A percentile compares a stretch with the other conserved stretches of the same genome.
Evolutionary conservation across 495 filamentous ascomycete species (phyloP).

Genomic region (Xylaria sp.): DNA sequence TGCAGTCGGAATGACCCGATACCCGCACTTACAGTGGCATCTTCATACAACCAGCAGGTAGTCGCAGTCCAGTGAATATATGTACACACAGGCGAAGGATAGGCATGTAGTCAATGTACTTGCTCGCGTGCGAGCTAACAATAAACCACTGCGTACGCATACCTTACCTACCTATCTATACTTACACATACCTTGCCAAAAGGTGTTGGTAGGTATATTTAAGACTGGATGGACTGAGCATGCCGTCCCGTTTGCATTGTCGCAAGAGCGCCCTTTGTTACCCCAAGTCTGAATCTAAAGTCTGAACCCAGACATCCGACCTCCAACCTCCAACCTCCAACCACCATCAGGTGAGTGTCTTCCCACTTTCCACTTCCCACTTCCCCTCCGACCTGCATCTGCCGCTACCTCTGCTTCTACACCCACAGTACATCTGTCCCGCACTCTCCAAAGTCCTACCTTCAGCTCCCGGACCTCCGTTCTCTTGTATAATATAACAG

Average conservation of each 20-base stretch:
- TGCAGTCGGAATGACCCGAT: neutral
- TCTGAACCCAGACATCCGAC: neutral
- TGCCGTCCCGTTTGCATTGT: constrained; percentile 3
- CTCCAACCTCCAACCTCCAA: too few relatives aligned
- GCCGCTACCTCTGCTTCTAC: neutral
- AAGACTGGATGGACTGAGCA: constrained; percentile 13
- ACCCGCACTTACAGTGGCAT: neutral
- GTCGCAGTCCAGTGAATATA: too few relatives aligned
- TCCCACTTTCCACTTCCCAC: neutral
- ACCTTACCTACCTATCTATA: too few relatives aligned
- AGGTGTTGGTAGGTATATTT: too few relatives aligned
- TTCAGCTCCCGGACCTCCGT: constrained; percentile 25
- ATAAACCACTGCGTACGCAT: neutral
- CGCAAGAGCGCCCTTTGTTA: neutral
- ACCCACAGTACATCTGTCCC: neutral
- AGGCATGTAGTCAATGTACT: too few relatives aligned
- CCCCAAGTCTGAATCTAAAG: neutral
- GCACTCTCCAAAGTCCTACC: neutral
- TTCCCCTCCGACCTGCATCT: constrained; percentile 21
- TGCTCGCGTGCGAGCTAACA: neutral
- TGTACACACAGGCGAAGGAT: neutral
- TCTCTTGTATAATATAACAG: constrained; percentile 6
- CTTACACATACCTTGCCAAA: too few relatives aligned
- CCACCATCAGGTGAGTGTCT: constrained; percentile 27
- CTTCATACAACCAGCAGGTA: neutral